Conservation (phyloP, 805 yeast genomes). For the Yueomyces sp. region DNA sequence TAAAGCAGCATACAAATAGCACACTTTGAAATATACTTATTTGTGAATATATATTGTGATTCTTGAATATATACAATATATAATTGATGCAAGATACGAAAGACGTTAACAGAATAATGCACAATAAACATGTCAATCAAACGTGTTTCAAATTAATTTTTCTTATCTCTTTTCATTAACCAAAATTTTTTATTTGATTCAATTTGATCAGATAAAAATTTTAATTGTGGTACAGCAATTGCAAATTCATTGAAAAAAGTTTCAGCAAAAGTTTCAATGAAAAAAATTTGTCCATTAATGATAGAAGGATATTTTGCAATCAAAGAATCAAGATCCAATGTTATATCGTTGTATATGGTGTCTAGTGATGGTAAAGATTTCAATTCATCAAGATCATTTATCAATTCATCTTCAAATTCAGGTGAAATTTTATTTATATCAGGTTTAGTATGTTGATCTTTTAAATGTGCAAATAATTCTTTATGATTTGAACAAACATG, state of each 20-base stretch:
- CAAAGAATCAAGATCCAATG: conserved; percentile 24
- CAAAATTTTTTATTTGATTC: conserved; percentile 43
- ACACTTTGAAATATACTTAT: neutral
- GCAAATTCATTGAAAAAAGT: conserved; percentile 58
- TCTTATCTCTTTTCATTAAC: conserved; percentile 18
- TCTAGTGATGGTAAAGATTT: neutral
- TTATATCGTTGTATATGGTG: neutral
- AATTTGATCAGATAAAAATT: conserved; percentile 42
- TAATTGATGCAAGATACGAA: no score
- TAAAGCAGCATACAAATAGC: conserved; percentile 9
- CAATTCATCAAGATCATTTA: neutral
- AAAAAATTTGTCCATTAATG: conserved; percentile 66
- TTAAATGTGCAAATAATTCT: neutral
- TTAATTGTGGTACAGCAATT: conserved; percentile 45
- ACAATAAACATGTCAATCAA: no score
- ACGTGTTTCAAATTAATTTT: neutral
- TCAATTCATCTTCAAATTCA: neutral
- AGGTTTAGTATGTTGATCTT: neutral
- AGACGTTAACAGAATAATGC: no score
- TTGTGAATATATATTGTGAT: neutral
- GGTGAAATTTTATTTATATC: neutral
- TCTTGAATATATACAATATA: no score
- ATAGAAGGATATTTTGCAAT: conserved; percentile 35
- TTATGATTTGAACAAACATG: neutral
- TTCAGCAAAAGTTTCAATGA: conserved; percentile 70